These are phyloP conservation scores for Stagonosporopsis tanaceti DNA, from an alignment of 2,329 filamentous ascomycete species.

Conservation along the genomic window DNA sequence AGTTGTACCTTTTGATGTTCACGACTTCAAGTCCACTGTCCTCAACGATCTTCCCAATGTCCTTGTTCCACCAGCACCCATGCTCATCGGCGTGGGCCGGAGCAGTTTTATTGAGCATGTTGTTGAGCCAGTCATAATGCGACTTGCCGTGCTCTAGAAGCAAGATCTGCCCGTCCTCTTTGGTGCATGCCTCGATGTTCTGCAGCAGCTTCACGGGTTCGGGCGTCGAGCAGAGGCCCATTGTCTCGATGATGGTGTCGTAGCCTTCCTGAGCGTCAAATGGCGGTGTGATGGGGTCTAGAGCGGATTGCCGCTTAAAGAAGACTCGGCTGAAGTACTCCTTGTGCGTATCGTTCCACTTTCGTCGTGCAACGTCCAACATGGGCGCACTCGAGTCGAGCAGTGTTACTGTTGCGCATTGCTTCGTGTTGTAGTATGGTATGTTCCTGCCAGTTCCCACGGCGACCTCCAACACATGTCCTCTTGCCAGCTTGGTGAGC, in stretches of 20 bases:
- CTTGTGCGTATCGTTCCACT: constrained; percentile 55
- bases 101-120: constrained; percentile 55
- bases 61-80: constrained; percentile 63
- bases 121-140: constrained; percentile 58
- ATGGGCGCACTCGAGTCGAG: constrained; percentile 58
- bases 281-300: constrained; percentile 54
- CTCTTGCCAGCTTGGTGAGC: constrained; percentile 52
- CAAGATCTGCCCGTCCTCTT: constrained; percentile 55
- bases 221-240: constrained; percentile 60
- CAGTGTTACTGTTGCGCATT: constrained; percentile 55
- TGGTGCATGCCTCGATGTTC: constrained; percentile 54
- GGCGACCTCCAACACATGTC: constrained; percentile 59
- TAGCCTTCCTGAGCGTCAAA: constrained; percentile 53
- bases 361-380: constrained; percentile 58
- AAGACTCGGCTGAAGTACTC: constrained; percentile 48
- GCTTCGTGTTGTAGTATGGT: constrained; percentile 53
- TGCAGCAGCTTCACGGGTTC: constrained; percentile 54
- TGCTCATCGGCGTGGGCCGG: constrained; percentile 58
- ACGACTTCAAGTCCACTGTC: constrained; percentile 59
- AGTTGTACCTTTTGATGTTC: constrained; percentile 54
- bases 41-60: constrained; percentile 58
- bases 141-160: constrained; percentile 61
- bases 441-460: constrained; percentile 60
- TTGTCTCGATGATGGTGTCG: constrained; percentile 61
- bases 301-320: constrained; percentile 56